These are phyloP conservation scores for Diaporthe citri DNA, from an alignment of 2,329 filamentous ascomycete genomes.

Conservation along the genomic window DNA sequence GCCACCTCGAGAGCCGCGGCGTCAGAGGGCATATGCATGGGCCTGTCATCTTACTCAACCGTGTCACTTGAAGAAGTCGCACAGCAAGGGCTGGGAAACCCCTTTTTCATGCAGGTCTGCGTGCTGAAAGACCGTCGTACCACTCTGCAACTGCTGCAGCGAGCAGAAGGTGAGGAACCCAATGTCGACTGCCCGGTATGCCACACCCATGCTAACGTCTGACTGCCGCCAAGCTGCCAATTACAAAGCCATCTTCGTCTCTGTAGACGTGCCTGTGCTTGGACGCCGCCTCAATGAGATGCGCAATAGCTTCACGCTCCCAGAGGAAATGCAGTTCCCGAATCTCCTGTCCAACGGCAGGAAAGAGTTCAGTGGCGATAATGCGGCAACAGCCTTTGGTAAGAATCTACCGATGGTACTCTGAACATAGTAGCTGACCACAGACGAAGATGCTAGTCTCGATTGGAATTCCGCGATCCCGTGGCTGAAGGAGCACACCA, in stretches of 20 bases:
- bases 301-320: constrained; percentile 63
- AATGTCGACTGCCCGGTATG: too few species aligned
- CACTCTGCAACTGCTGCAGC: constrained; percentile 1
- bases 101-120: constrained; percentile 68
- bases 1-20: constrained; percentile 62
- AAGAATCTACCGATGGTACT: background rate
- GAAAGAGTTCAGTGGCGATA: background rate
- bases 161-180: background rate
- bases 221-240: background rate
- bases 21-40: constrained; percentile 58
- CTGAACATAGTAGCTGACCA: background rate
- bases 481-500: constrained; percentile 61
- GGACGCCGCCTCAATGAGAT: constrained; percentile 66
- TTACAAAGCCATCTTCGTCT: constrained; percentile 54
- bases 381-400: constrained; percentile 2
- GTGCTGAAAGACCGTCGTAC: constrained; percentile 58
- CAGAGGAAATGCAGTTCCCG: constrained; percentile 56
- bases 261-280: constrained; percentile 66
- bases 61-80: constrained; percentile 60
- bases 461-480: constrained; percentile 64
- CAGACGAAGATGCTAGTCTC: constrained; percentile 49
- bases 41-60: constrained; percentile 61
- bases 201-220: background rate
- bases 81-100: constrained; percentile 52
- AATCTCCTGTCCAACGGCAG: constrained; percentile 50